phyloP scores from a whole-genome alignment of 2,329 filamentous ascomycete species.

The Botryotinia calthae region DNA sequence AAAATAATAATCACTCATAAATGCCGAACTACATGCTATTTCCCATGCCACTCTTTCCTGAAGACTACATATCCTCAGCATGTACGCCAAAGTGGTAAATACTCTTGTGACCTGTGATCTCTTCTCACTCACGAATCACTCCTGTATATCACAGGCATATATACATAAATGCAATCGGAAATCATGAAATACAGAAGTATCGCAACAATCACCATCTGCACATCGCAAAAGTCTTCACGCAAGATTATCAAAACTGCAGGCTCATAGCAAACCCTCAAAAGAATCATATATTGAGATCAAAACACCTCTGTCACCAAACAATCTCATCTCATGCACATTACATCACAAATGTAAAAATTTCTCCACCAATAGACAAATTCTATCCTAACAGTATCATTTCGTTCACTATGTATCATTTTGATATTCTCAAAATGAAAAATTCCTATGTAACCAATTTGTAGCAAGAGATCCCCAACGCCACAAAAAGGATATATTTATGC shows the following conservation, averaged over 20 bases:
- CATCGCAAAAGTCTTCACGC: neutral
- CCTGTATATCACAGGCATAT: neutral
- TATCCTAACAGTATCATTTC: neutral
- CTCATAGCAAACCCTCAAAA: neutral
- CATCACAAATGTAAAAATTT: neutral
- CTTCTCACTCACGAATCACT: neutral
- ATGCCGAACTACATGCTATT: neutral
- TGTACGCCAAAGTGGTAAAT: neutral
- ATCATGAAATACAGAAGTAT: neutral
- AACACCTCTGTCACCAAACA: neutral
- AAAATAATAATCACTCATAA: neutral
- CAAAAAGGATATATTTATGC: constrained; percentile 2
- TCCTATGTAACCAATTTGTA: neutral
- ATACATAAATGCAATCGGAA: neutral
- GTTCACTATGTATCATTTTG: neutral
- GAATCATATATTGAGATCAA: neutral
- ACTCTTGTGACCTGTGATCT: neutral
- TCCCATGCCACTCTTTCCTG: neutral
- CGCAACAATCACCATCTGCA: no score
- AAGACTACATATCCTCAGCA: neutral
- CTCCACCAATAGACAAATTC: neutral
- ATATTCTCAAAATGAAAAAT: neutral
- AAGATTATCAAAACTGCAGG: neutral
- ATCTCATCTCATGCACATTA: neutral
- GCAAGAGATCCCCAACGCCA: constrained; percentile 6